Evolutionary conservation across 1,284 basidiomycete genomes (phyloP), one percentile per base, ranked within the genome.

Genomic region (Schizophyllum amplum): DNA sequence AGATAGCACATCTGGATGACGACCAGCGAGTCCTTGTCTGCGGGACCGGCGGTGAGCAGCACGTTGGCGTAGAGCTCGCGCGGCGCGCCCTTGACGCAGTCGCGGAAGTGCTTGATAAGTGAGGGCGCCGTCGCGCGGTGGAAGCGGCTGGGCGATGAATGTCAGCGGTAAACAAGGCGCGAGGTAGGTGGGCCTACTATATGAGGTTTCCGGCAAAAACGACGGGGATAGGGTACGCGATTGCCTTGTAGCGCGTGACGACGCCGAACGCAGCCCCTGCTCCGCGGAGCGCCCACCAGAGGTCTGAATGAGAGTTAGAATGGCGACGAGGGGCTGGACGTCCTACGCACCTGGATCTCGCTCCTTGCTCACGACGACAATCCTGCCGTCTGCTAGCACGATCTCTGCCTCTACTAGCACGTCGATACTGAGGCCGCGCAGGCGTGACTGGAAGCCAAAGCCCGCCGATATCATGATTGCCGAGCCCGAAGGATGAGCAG

Each of bases 231-330:
- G 51, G 50, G 68, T 81, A 94, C 17, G 93, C 93, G 66, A 81
- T 87, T 21, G 85, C 87, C 63, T 91, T 90, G 70, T 94, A 94
- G 21, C 92, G 80, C 17, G 90, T 94, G n/a, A 86, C 87, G 54
- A 97, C 80, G 15, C 93, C 92, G 51, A 96, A 81, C 2, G 85
- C 82, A 0, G 93, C 79, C 0, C 92, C 94, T 4, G 89, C 91
- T 13, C 94, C 94, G 57, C 92, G 82, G 24, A 94, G 69, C 4
- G 87, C 93, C 91, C 92, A 97, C 89, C 90, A 95, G 7, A 97
- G 72, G 64, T 90, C 87, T 90, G 58, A 24, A 17, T 27, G 51
- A 50, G 26, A 42, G 1, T 42, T 33, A 24, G 49, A 55, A 53
- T 11, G 11, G 46, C 26, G 15, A 51, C 6, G 22, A 51, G 9